Percentiles rank a stretch among this genome's conserved stretches.
phyloP scores from a whole-genome alignment of 768 basidiomycete genomes.

The Pleurotus ostreatus region DNA sequence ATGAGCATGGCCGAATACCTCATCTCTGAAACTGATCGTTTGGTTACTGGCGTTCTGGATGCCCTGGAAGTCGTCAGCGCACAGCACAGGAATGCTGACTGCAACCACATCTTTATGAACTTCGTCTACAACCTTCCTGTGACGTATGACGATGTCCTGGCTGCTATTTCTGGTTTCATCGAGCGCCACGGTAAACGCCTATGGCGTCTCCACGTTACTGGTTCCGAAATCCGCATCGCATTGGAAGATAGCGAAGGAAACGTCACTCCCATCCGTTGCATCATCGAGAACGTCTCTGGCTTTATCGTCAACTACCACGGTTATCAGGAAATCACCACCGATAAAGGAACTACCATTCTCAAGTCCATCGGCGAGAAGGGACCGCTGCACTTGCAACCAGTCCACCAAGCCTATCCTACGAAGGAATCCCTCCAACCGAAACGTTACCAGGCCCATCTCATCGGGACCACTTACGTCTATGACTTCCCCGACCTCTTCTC shows the following conservation, averaged over 20 bases:
- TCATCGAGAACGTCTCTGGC: conserved; percentile 98
- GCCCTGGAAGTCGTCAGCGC: conserved; percentile 92
- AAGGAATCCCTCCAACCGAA: conserved; percentile 98
- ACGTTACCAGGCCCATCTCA: conserved; percentile 97
- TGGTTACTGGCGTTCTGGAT: conserved; percentile 91
- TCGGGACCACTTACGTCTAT: conserved; percentile 98
- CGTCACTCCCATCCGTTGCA: conserved; percentile 91
- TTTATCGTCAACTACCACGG: conserved; percentile 98
- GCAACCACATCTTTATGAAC: conserved; percentile 99
- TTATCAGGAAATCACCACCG: conserved; percentile 96
- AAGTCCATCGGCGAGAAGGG: conserved; percentile 99
- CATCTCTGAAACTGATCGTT: conserved; percentile 95
- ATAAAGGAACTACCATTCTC: conserved; percentile 91
- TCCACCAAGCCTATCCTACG: conserved; percentile 89
- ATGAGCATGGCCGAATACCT: conserved; percentile 98
- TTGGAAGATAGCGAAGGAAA: conserved; percentile 95
- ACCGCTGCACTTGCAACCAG: conserved; percentile 92
- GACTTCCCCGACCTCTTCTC: conserved; percentile 99
- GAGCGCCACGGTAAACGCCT: conserved; percentile 97
- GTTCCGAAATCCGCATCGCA: conserved; percentile 93
- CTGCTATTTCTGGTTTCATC: conserved; percentile 98
- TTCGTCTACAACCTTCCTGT: conserved; percentile 97
- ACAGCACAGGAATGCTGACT: conserved; percentile 87
- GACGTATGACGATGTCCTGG: conserved; percentile 93
- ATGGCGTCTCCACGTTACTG: conserved; percentile 97